Conservation (phyloP, 352 stramenopile species). For the Phytophthora melonis region DNA sequence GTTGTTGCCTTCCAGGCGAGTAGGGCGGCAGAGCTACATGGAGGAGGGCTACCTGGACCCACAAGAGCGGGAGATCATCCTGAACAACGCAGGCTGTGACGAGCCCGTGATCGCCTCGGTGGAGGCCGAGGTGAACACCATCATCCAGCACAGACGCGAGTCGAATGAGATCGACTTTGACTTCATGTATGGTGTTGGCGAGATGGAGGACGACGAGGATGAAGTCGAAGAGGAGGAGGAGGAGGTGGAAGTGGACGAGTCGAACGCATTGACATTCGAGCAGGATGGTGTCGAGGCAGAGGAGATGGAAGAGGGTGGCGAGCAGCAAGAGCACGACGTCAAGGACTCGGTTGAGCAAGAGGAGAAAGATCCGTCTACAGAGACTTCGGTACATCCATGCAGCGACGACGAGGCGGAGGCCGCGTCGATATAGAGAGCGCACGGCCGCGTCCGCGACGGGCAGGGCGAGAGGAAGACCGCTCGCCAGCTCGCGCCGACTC, state of each 20-base stretch:
- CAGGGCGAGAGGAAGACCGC: constrained; percentile 9
- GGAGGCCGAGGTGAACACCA: constrained; percentile 85
- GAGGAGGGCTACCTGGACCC: constrained; percentile 87
- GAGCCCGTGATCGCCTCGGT: constrained; percentile 76
- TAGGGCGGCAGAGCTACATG: constrained; percentile 87
- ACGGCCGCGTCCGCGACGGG: constrained; percentile 16
- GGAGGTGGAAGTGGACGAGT: constrained; percentile 34
- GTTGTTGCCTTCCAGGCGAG: constrained; percentile 37
- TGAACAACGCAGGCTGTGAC: constrained; percentile 81
- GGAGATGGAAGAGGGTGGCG: constrained; percentile 25
- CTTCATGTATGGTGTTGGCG: constrained; percentile 72
- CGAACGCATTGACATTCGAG: constrained; percentile 31
- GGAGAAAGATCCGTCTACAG: constrained; percentile 14
- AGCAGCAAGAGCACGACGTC: constrained; percentile 30
- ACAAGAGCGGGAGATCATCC: constrained; percentile 76
- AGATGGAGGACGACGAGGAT: constrained; percentile 48
- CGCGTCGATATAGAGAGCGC: constrained; percentile 35
- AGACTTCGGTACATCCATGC: constrained; percentile 28
- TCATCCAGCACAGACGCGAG: constrained; percentile 82
- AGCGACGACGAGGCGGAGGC: constrained; percentile 30
- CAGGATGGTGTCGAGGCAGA: constrained; percentile 23
- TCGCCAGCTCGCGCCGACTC: neutral
- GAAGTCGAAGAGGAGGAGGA: constrained; percentile 42
- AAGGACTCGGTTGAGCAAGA: constrained; percentile 26
- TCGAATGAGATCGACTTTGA: constrained; percentile 88